phyloP scores from a whole-genome alignment of 1,284 basidiomycete species.

The Pseudozyma tsukubaensis region DNA sequence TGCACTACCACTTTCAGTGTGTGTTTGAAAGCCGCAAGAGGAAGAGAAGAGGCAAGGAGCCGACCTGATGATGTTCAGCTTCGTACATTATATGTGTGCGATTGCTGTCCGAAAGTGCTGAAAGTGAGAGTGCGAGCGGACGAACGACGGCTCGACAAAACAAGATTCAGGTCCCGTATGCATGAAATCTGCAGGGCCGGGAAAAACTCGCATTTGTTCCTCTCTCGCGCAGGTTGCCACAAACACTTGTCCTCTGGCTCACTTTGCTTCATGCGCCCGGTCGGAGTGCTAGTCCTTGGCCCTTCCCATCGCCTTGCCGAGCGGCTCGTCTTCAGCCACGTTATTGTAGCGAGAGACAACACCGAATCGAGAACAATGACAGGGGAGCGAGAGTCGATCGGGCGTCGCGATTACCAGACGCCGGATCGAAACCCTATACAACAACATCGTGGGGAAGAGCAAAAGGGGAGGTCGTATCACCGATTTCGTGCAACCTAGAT shows the following conservation, averaged over 20 bases:
- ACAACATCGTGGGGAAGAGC: background rate
- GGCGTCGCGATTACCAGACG: no score
- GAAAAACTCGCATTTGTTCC: slow-evolving; percentile 28
- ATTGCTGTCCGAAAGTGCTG: background rate
- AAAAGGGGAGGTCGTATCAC: background rate
- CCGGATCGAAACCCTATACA: background rate
- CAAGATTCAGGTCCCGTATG: slow-evolving; percentile 30
- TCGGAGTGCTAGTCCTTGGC: background rate
- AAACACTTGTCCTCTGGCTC: no score
- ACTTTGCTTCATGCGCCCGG: background rate
- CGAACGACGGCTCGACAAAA: background rate
- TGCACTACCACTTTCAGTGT: no score
- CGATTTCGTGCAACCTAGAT: background rate
- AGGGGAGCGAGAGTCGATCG: background rate
- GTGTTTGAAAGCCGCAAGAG: background rate
- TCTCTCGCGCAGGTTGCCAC: background rate
- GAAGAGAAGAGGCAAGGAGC: background rate
- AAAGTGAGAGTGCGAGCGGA: slow-evolving; percentile 1
- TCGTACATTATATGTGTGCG: background rate
- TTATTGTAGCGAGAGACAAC: background rate
- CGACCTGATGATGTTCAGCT: no score
- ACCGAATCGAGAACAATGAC: background rate
- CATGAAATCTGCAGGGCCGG: slow-evolving; percentile 30
- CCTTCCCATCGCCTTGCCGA: background rate
- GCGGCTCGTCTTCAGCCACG: background rate